These are phyloP conservation scores for Hirsutella rhossiliensis DNA, from an alignment of 2,329 filamentous ascomycete species.

Conservation along the genomic window DNA sequence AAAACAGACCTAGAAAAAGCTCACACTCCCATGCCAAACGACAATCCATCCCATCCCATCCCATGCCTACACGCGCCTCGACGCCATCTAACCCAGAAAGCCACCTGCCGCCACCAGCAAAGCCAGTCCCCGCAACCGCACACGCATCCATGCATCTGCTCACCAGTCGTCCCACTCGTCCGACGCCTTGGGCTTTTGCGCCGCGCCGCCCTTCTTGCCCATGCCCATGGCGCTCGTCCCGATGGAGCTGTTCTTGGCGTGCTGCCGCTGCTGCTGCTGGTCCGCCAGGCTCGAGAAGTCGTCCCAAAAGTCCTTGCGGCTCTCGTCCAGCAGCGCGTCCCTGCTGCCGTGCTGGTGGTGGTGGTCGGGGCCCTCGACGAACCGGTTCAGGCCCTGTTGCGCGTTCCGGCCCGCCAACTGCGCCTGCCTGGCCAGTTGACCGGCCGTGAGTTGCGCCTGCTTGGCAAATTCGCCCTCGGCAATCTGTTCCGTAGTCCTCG, in stretches of 20 bases:
- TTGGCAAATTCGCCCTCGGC: conserved; percentile 68
- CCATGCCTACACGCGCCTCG: not conserved
- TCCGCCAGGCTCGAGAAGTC: conserved; percentile 65
- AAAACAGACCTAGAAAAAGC: too few relatives aligned
- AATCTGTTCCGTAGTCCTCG: conserved; percentile 37
- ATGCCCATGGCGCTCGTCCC: conserved; percentile 50
- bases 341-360: conserved; percentile 7
- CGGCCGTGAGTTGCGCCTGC: conserved; percentile 48
- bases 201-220: conserved; percentile 23
- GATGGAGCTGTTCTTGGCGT: conserved; percentile 32
- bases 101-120: not conserved
- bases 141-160: conserved; percentile 6
- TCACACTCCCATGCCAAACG: too few relatives aligned
- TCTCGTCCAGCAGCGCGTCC: conserved; percentile 40
- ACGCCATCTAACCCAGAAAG: not conserved
- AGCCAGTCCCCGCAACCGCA: conserved; percentile 1
- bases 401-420: conserved; percentile 62
- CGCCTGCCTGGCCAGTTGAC: conserved; percentile 54
- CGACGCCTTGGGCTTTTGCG: conserved; percentile 28
- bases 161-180: conserved; percentile 58
- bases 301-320: conserved; percentile 83
- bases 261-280: conserved; percentile 25
- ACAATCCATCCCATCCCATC: too few relatives aligned
- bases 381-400: conserved; percentile 69
- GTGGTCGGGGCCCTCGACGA: conserved; percentile 63